These are phyloP conservation scores for Syzygium jambos DNA, from an alignment of 345 rosid genomes.

Conservation along the genomic window DNA sequence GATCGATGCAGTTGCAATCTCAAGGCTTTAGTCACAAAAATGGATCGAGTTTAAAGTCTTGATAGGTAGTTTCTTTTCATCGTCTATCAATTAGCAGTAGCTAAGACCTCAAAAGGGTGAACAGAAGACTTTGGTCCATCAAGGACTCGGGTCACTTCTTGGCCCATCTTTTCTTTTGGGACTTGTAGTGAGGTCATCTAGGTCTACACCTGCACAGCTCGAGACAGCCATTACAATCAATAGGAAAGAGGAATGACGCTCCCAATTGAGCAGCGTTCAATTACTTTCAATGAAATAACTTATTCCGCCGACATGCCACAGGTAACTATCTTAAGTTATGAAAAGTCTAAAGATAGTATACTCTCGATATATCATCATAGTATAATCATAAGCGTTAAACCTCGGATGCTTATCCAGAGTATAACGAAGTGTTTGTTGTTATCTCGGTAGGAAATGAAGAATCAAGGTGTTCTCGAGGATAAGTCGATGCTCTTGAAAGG, in stretches of 20 bases:
- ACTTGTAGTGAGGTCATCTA: neutral
- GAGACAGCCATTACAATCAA: neutral
- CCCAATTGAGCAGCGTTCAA: slow-evolving; percentile 37
- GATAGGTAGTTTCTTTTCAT: too few species aligned
- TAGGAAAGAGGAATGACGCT: slow-evolving; percentile 48
- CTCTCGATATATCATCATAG: neutral
- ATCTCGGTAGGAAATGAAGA: slow-evolving; percentile 29
- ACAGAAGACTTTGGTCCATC: neutral
- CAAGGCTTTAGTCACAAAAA: too few species aligned
- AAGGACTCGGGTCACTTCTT: neutral
- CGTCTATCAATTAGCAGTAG: too few species aligned
- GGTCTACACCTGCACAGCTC: neutral
- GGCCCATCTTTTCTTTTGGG: neutral
- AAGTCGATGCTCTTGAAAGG: slow-evolving; percentile 32
- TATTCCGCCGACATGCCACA: too few species aligned
- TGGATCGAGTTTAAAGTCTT: too few species aligned
- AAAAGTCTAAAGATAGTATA: neutral
- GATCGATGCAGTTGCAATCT: too few species aligned
- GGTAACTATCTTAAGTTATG: slow-evolving; percentile 9
- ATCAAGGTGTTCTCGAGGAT: slow-evolving; percentile 26
- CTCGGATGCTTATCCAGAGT: neutral
- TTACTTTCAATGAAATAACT: slow-evolving; percentile 33
- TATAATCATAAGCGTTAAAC: neutral
- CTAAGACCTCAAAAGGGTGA: too few species aligned
- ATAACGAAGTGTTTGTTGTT: neutral